Evolutionary conservation across 1,284 basidiomycete species (phyloP).

Genomic region (Pascua guehoae): DNA sequence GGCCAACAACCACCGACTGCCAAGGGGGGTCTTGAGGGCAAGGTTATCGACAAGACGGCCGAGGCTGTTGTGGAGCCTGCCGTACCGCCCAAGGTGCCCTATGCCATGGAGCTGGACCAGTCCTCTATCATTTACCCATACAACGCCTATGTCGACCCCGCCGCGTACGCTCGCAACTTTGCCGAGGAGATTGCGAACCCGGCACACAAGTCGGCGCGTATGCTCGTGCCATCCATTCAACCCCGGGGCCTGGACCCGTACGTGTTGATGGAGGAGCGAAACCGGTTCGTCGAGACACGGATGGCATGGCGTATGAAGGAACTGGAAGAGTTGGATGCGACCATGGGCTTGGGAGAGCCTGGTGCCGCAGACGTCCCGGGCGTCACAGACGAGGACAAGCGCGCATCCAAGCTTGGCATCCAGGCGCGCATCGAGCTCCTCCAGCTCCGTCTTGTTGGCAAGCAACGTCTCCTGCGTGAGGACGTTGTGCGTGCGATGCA

Average conservation of each 20-base stretch:
- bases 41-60: conserved; percentile 71
- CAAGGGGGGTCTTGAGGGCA: conserved; percentile 23
- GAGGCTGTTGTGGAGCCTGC: conserved; percentile 58
- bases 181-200: conserved; percentile 48
- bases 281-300: conserved; percentile 83
- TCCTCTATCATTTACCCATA: conserved; percentile 86
- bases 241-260: conserved; percentile 92
- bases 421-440: conserved; percentile 93
- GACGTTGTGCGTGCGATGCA: conserved; percentile 82
- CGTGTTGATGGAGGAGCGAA: conserved; percentile 83
- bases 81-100: conserved; percentile 33
- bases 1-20: conserved; percentile 32
- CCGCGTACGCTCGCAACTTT: conserved; percentile 61
- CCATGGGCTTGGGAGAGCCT: conserved; percentile 70
- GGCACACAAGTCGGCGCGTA: conserved; percentile 58
- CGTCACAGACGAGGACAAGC: conserved; percentile 54
- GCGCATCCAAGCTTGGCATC: conserved; percentile 51
- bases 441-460: conserved; percentile 81
- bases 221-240: conserved; percentile 83
- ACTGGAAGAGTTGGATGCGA: conserved; percentile 77
- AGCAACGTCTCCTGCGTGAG: conserved; percentile 81
- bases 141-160: conserved; percentile 88
- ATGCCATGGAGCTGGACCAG: conserved; percentile 69
- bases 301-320: conserved; percentile 86
- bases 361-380: conserved; percentile 54